Percentiles rank a stretch among this genome's conserved stretches.
Conservation (phyloP, 768 basidiomycete species). For the Pholiota molesta region DNA sequence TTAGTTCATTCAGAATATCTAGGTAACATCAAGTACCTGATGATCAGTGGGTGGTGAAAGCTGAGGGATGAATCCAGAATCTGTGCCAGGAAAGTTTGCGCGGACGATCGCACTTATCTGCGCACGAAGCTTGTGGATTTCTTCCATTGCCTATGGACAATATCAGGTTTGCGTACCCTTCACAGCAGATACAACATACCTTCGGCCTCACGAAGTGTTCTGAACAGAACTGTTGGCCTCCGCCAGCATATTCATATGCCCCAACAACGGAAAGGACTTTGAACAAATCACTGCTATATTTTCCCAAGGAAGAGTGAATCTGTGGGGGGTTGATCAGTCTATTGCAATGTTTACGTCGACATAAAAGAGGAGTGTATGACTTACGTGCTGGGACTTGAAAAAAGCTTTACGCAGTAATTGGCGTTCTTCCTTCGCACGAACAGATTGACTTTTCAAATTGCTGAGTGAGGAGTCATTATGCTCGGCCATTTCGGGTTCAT, state of each 20-base stretch:
- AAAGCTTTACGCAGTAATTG: slow-evolving; percentile 73
- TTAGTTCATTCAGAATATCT: slow-evolving; percentile 2
- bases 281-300: slow-evolving; percentile 83
- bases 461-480: slow-evolving; percentile 40
- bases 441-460: slow-evolving; percentile 48
- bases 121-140: slow-evolving; percentile 92
- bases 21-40: slow-evolving; percentile 52
- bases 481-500: slow-evolving; percentile 41
- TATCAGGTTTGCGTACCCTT: neutral
- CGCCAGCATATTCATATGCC: slow-evolving; percentile 92
- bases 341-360: neutral
- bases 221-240: slow-evolving; percentile 76
- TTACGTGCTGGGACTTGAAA: slow-evolving; percentile 80
- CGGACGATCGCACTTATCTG: slow-evolving; percentile 88
- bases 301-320: slow-evolving; percentile 82
- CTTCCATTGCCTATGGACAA: slow-evolving; percentile 86
- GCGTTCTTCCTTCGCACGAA: slow-evolving; percentile 57
- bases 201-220: slow-evolving; percentile 91
- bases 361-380: slow-evolving; percentile 15
- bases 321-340: slow-evolving; percentile 30
- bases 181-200: slow-evolving; percentile 43
- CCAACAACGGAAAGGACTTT: slow-evolving; percentile 92
- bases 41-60: slow-evolving; percentile 75
- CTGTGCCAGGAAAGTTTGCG: slow-evolving; percentile 69
- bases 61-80: slow-evolving; percentile 62